phyloP scores from a whole-genome alignment of 1,284 basidiomycete species.

The Phaffia rhodozyma region DNA sequence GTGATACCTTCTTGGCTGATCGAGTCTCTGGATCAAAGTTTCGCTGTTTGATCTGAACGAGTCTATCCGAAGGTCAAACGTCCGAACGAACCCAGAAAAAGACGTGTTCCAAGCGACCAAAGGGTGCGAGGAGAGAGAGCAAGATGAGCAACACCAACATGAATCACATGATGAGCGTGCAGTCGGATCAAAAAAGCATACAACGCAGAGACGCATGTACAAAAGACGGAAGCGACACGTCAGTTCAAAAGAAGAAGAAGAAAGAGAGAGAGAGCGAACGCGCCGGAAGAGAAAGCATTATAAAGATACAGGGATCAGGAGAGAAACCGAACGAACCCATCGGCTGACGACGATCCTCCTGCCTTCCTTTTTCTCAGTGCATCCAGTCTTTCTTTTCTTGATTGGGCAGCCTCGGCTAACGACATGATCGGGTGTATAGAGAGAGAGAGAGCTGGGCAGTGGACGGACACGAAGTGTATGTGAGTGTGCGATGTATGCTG shows the following conservation, averaged over 20 bases:
- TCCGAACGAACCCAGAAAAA: neutral
- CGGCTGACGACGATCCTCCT: conserved; percentile 39
- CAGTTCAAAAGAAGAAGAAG: neutral
- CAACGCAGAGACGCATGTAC: neutral
- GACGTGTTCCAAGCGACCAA: neutral
- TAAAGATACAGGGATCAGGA: too few species aligned
- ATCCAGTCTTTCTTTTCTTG: conserved; percentile 70
- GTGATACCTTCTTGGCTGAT: conserved; percentile 51
- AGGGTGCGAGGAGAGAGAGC: conserved; percentile 5
- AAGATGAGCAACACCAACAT: neutral
- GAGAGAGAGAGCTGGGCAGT: neutral
- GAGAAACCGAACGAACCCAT: conserved; percentile 26
- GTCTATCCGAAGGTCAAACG: conserved; percentile 24
- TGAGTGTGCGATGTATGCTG: neutral
- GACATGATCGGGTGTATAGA: conserved; percentile 44
- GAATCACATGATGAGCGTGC: neutral
- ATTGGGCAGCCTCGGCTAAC: conserved; percentile 67
- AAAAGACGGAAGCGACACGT: conserved; percentile 22
- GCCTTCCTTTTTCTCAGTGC: conserved; percentile 69
- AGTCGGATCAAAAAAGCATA: too few species aligned
- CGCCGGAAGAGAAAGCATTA: too few species aligned
- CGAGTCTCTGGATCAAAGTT: conserved; percentile 79
- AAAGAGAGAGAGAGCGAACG: too few species aligned
- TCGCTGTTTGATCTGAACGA: conserved; percentile 54
- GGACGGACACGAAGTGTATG: neutral